A percentile compares a stretch with the other conserved stretches of the same genome.
These are phyloP conservation scores for Blastocladiella emersonii DNA, from an alignment of 371 early-diverging fungal genomes.

Conservation along the genomic window DNA sequence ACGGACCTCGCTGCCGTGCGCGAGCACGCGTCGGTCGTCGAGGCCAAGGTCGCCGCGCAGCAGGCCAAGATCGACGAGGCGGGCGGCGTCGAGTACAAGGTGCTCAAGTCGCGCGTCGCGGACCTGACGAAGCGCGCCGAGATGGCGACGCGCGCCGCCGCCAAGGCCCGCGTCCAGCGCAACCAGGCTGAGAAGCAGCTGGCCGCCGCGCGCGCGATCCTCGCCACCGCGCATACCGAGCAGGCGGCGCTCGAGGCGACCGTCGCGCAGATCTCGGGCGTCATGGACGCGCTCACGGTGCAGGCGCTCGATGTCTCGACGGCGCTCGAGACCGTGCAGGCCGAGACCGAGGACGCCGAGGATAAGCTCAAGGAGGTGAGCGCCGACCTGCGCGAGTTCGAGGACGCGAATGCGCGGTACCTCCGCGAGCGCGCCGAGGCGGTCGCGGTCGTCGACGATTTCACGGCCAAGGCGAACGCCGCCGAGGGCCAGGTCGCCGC, in stretches of 20 bases:
- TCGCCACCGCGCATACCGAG: background rate
- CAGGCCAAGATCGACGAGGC: slow-evolving; percentile 14
- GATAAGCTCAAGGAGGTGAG: no score
- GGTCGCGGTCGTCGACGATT: background rate
- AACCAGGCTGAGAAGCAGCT: background rate
- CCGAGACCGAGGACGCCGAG: background rate
- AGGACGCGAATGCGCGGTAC: background rate
- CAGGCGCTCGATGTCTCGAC: background rate
- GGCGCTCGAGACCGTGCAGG: background rate
- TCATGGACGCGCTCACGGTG: background rate
- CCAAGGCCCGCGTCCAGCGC: background rate
- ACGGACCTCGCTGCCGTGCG: slow-evolving; percentile 50
- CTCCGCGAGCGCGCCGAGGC: background rate
- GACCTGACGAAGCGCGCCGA: background rate
- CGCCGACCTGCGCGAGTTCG: background rate
- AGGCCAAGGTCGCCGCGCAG: slow-evolving; percentile 45
- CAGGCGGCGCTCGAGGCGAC: background rate
- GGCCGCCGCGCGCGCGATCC: background rate
- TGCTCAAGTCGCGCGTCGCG: no score
- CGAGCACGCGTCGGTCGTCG: slow-evolving; percentile 53
- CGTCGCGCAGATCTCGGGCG: background rate
- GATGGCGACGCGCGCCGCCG: background rate
- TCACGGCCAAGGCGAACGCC: background rate
- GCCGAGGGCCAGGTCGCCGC: background rate
- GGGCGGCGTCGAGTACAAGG: slow-evolving; percentile 1